A percentile compares a stretch with the other conserved stretches of the same genome.
phyloP scores from a whole-genome alignment of 1,284 basidiomycete species.

The Cystobasidiaceae sp. region DNA sequence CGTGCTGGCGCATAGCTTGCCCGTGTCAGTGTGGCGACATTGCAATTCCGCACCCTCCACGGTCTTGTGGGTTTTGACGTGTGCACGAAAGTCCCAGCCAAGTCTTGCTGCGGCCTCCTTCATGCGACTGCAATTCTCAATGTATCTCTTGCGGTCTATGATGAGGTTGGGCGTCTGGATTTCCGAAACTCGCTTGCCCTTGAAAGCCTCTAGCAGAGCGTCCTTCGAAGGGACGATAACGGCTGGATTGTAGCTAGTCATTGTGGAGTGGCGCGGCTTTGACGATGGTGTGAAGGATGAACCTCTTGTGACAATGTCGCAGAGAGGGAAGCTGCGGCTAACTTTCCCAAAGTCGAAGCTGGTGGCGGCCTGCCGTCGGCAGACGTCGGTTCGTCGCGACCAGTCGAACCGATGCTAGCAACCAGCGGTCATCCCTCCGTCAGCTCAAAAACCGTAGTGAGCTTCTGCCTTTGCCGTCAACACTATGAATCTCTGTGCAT shows the following conservation, averaged over 20 bases:
- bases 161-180: slow-evolving; percentile 72
- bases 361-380: too few relatives aligned
- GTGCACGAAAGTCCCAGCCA: slow-evolving; percentile 68
- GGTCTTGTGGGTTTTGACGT: slow-evolving; percentile 79
- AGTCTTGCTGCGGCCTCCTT: slow-evolving; percentile 59
- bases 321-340: too few relatives aligned
- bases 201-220: slow-evolving; percentile 52
- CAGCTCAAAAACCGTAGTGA: too few relatives aligned
- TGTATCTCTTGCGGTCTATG: slow-evolving; percentile 66
- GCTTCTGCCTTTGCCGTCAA: too few relatives aligned
- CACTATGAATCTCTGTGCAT: too few relatives aligned
- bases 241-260: slow-evolving; percentile 6
- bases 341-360: too few relatives aligned
- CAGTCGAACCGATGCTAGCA: too few relatives aligned
- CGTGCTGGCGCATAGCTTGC: slow-evolving; percentile 68
- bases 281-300: too few relatives aligned
- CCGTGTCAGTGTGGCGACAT: slow-evolving; percentile 54
- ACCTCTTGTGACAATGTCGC: too few relatives aligned
- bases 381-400: too few relatives aligned
- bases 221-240: slow-evolving; percentile 52
- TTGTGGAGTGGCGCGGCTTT: too few relatives aligned
- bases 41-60: slow-evolving; percentile 66
- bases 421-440: too few relatives aligned
- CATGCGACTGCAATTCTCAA: slow-evolving; percentile 67
- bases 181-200: slow-evolving; percentile 54